Base-by-base conservation (phyloP, 2,329 filamentous ascomycete genomes). In the Microsporum ferrugineum region DNA sequence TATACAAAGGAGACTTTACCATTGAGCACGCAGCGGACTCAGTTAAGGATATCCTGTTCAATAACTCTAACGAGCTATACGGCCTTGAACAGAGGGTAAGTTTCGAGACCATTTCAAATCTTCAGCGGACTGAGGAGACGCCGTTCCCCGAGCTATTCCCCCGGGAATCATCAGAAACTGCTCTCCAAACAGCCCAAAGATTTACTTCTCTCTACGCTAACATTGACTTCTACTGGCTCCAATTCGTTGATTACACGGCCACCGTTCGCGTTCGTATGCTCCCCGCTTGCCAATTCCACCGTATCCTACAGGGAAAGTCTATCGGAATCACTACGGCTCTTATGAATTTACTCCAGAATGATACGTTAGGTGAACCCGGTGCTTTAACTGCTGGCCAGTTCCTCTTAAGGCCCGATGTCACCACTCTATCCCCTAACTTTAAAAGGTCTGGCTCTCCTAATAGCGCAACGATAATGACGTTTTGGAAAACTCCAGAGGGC, bases 161-260 rank as follows among this genome's bases (percentile, higher is more conserved):
- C 14, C 55, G 41, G 14, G 12, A 27, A 14, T n/a, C 34, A 5
- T 41, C 27, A 23, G 55, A 57, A 43, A 29, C 23, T 3, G 12
- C 5, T 65, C 66, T 78, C 1, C 74, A 79, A 12, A 67, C 68
- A 0, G 84, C 87, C 67, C 70, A 84, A 7, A 14, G 55, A 14
- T 57, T 57, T 31, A 36, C 10, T 12, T 70, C 73, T 17, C 70
- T 74, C 17, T 78, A 85, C 60, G 73, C 79, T 0, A 71, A 75
- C 0, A 75, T 84, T 3, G 83, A 85, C 63, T 91, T 86, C 68
- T 73, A 95, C 17, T 85, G 88, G 63, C 76, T 92, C 10, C 86
- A 88, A 71, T 95, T 87, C 84, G 77, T 88, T 29, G 89, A 95
- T 72, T 87, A 88, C 71, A 89, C 88, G n/a, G 83, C 84, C 1